Evolutionary conservation across 306 rosid species (phyloP).

Genomic region (Citrullus colocynthis): DNA sequence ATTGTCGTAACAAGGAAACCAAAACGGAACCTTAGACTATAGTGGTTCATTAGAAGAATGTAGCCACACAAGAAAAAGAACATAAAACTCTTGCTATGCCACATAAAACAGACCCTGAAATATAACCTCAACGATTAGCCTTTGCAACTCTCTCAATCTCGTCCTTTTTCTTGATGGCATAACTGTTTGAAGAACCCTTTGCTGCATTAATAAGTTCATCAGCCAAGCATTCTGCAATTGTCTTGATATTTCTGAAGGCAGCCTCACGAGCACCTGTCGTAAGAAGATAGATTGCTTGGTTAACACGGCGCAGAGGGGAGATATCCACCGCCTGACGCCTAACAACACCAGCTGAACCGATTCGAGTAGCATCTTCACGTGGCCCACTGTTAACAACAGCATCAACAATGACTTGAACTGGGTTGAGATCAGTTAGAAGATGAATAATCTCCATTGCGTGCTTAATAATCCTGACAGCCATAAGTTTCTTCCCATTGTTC

Average conservation of each 20-base stretch:
- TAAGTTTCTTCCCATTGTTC: conserved; percentile 6
- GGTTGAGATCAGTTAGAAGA: conserved; percentile 7
- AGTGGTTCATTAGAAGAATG: not conserved
- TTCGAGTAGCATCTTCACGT: conserved; percentile 8
- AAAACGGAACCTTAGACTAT: not conserved
- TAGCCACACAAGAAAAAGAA: not conserved
- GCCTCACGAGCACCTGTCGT: conserved; percentile 2
- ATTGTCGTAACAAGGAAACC: not conserved
- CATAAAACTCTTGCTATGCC: not conserved
- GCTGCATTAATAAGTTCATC: conserved; percentile 10
- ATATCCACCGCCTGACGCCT: conserved; percentile 9
- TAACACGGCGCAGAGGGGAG: not conserved
- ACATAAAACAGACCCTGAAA: not conserved
- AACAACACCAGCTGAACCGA: conserved; percentile 7
- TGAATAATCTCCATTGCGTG: conserved; percentile 5
- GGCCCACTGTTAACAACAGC: conserved; percentile 8
- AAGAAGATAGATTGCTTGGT: conserved; percentile 1
- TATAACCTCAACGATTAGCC: conserved; percentile 3
- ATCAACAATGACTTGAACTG: conserved; percentile 5
- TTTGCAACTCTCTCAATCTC: conserved; percentile 5
- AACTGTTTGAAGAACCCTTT: conserved; percentile 2
- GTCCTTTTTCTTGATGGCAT: conserved; percentile 3
- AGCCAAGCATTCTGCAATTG: conserved; percentile 4
- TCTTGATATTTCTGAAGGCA: conserved; percentile 6
- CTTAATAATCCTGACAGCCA: conserved; percentile 8